phyloP scores from a whole-genome alignment of 129 eudicot species.

The Helianthus tuberosus region DNA sequence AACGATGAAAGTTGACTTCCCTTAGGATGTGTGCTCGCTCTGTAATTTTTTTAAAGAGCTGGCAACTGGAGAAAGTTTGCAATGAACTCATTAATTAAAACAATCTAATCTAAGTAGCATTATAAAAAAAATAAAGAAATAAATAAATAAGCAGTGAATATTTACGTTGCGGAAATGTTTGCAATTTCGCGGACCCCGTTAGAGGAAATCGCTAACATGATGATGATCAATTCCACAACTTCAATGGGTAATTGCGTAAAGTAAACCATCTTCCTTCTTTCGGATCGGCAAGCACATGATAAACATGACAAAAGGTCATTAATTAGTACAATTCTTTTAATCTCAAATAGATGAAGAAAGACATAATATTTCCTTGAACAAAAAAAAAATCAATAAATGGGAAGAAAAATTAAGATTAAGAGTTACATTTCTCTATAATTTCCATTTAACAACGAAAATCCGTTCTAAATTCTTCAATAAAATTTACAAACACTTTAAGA shows the following conservation, averaged over 20 bases:
- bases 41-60: background rate
- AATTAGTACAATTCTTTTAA: conserved; percentile 10
- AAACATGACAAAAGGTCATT: conserved; percentile 6
- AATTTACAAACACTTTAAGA: conserved; percentile 8
- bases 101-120: conserved; percentile 26
- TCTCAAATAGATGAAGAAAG: conserved; percentile 18
- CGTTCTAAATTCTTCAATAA: conserved; percentile 8
- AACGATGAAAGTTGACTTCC: conserved; percentile 12
- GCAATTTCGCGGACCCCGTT: conserved; percentile 23
- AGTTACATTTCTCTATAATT: conserved; percentile 4
- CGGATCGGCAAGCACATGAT: conserved; percentile 4
- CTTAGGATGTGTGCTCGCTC: background rate
- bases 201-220: conserved; percentile 2
- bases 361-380: conserved; percentile 3
- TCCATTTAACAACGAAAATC: conserved; percentile 18
- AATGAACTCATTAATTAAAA: background rate
- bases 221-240: conserved; percentile 15
- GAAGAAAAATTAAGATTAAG: background rate
- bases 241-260: conserved; percentile 18
- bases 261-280: conserved; percentile 13
- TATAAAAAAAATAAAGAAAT: background rate
- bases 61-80: conserved; percentile 31
- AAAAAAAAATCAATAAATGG: background rate
- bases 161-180: conserved; percentile 17
- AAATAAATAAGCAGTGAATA: background rate